These are phyloP conservation scores for Moesziomyces globuligerus DNA, from an alignment of 1,284 basidiomycete species.

Conservation along the genomic window DNA sequence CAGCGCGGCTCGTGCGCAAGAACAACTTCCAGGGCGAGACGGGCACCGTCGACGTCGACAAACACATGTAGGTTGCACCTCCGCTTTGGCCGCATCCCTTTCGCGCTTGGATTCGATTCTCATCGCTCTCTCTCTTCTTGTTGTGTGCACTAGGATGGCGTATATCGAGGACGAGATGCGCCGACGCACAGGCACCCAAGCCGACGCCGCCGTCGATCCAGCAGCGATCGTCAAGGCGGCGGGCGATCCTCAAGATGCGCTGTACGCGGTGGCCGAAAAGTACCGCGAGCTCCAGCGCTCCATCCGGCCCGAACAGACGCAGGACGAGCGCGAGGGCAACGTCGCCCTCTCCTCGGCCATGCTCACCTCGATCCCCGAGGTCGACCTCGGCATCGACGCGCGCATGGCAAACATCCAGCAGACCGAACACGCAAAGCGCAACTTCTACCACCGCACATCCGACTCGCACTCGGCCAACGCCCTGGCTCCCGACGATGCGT, in stretches of 20 bases:
- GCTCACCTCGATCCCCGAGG: slow-evolving; percentile 93
- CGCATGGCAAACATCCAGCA: slow-evolving; percentile 94
- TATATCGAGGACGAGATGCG: slow-evolving; percentile 94
- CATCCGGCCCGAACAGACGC: slow-evolving; percentile 70
- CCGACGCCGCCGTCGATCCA: background rate
- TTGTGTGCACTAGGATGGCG: slow-evolving; percentile 78
- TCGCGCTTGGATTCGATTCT: too few relatives aligned
- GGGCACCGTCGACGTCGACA: slow-evolving; percentile 93
- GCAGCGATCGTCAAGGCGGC: background rate
- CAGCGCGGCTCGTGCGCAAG: slow-evolving; percentile 73
- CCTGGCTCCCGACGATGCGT: slow-evolving; percentile 81
- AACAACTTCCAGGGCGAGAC: slow-evolving; percentile 98
- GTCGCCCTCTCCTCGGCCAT: slow-evolving; percentile 91
- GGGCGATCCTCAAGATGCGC: slow-evolving; percentile 80
- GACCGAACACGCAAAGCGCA: slow-evolving; percentile 91
- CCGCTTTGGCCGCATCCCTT: background rate
- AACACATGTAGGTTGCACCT: slow-evolving; percentile 81
- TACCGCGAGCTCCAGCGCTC: slow-evolving; percentile 68
- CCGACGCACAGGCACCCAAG: slow-evolving; percentile 70
- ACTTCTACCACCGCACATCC: slow-evolving; percentile 82
- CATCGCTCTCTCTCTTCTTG: too few relatives aligned
- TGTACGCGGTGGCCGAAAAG: slow-evolving; percentile 81
- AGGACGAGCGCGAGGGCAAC: slow-evolving; percentile 81
- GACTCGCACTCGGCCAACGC: too few relatives aligned
- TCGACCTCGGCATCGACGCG: slow-evolving; percentile 94